Evolutionary conservation across 768 basidiomycete species (phyloP).

Genomic region (Favolaschia claudopus): DNA sequence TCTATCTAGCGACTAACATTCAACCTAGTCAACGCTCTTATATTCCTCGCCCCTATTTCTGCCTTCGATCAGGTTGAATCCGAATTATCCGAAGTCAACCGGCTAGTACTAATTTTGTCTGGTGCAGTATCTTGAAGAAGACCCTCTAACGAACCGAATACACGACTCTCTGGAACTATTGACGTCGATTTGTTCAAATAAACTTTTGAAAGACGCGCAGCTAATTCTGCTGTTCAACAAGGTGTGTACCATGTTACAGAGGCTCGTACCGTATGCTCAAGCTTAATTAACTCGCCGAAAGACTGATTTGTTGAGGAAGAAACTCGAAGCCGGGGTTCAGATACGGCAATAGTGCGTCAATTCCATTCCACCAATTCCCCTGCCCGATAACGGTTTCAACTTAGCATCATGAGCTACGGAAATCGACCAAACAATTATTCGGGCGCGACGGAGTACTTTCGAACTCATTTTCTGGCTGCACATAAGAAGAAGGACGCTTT

Average conservation of each 20-base stretch:
- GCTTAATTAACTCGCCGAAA: too few relatives aligned
- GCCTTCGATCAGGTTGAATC: constrained; percentile 80
- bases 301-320: constrained; percentile 77
- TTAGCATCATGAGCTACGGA: constrained; percentile 73
- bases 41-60: constrained; percentile 86
- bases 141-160: constrained; percentile 78
- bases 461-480: constrained; percentile 82
- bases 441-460: constrained; percentile 79
- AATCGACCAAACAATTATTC: constrained; percentile 76
- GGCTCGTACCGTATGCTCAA: constrained; percentile 8
- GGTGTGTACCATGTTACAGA: constrained; percentile 46
- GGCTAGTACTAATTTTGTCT: background rate
- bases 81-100: constrained; percentile 20
- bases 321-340: constrained; percentile 70
- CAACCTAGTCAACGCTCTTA: constrained; percentile 75
- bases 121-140: constrained; percentile 80
- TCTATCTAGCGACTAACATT: background rate
- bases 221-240: constrained; percentile 83
- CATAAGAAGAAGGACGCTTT: constrained; percentile 71
- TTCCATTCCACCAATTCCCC: background rate
- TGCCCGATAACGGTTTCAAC: constrained; percentile 5
- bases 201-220: constrained; percentile 74
- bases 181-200: constrained; percentile 77
- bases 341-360: constrained; percentile 78
- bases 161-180: constrained; percentile 85